A percentile compares a stretch with the other conserved stretches of the same genome.
phyloP scores from a whole-genome alignment of 2,329 filamentous ascomycete genomes.

The Westerdykella ornata region DNA sequence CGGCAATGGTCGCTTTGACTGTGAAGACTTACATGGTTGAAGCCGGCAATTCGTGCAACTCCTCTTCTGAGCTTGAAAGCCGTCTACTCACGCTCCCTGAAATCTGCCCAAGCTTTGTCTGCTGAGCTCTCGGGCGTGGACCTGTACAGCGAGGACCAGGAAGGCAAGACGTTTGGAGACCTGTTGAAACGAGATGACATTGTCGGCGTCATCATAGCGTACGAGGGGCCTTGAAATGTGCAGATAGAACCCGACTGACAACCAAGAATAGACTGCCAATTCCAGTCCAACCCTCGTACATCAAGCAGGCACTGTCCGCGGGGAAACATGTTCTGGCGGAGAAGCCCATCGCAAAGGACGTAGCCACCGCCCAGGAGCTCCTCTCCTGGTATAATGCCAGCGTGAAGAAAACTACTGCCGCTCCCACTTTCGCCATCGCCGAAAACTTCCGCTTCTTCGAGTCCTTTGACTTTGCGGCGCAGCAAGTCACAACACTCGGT shows the following conservation, averaged over 20 bases:
- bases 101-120: constrained; percentile 45
- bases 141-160: constrained; percentile 53
- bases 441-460: constrained; percentile 66
- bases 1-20: too few species aligned
- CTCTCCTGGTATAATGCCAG: constrained; percentile 43
- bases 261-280: constrained; percentile 52
- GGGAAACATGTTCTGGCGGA: constrained; percentile 66
- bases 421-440: constrained; percentile 47
- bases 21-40: constrained; percentile 7
- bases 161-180: constrained; percentile 45
- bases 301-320: constrained; percentile 54
- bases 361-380: constrained; percentile 46
- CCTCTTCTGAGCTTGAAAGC: constrained; percentile 53
- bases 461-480: constrained; percentile 47
- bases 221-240: constrained; percentile 8
- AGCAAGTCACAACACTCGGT: constrained; percentile 48
- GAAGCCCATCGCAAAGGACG: constrained; percentile 60
- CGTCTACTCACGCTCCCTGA: constrained; percentile 58
- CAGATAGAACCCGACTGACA: neutral
- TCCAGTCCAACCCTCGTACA: constrained; percentile 51
- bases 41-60: constrained; percentile 54
- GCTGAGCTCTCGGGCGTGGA: constrained; percentile 41
- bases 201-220: constrained; percentile 50
- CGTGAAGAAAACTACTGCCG: constrained; percentile 15
- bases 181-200: constrained; percentile 52